Evolutionary conservation across 208 protist genomes (phyloP).

Genomic region (Strigomonas galati): DNA sequence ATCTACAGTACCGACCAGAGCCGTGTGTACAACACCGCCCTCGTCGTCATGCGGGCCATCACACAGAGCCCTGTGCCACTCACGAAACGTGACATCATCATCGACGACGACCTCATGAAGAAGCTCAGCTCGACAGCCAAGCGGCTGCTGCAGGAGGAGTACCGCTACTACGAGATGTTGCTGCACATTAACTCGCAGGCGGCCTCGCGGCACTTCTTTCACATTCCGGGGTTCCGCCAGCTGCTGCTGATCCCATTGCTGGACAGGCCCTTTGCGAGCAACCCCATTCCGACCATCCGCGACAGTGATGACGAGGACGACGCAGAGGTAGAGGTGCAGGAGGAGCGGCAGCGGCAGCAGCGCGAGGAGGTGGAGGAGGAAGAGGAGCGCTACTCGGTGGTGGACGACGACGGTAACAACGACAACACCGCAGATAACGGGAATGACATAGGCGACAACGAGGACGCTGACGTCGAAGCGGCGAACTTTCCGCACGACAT

Average conservation of each 20-base stretch:
- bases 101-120: slow-evolving; percentile 43
- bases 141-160: slow-evolving; percentile 43
- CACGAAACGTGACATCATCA: slow-evolving; percentile 25
- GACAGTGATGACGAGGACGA: not conserved
- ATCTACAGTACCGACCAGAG: slow-evolving; percentile 38
- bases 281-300: not conserved
- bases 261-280: slow-evolving; percentile 5
- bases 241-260: slow-evolving; percentile 38
- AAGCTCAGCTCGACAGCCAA: slow-evolving; percentile 29
- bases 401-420: not conserved
- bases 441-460: not conserved
- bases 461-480: not conserved
- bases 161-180: slow-evolving; percentile 41
- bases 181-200: slow-evolving; percentile 42
- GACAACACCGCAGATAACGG: not conserved
- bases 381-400: not conserved
- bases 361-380: not conserved
- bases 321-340: not conserved
- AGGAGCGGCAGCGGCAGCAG: not conserved
- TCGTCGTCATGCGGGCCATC: slow-evolving; percentile 43
- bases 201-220: slow-evolving; percentile 44
- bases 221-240: slow-evolving; percentile 50
- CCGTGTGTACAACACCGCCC: slow-evolving; percentile 43
- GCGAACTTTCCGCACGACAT: too few species aligned
- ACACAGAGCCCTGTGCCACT: slow-evolving; percentile 30